phyloP scores from a whole-genome alignment of 306 rosid species.

The Datisca glomerata region DNA sequence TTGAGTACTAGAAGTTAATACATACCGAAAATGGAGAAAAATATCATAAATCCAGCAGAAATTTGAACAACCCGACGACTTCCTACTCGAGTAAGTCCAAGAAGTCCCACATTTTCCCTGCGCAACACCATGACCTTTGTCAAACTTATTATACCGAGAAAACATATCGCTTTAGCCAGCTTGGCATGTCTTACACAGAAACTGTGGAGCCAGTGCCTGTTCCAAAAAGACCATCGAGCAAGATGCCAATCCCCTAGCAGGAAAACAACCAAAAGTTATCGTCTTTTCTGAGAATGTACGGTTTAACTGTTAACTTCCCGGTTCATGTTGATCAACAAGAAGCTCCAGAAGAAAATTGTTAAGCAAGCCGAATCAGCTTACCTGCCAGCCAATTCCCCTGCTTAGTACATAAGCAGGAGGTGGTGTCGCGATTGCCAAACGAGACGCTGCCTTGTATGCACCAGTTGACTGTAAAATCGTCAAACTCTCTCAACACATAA shows the following conservation, averaged over 20 bases:
- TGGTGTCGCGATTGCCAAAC: slow-evolving; percentile 93
- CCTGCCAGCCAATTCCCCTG: slow-evolving; percentile 99
- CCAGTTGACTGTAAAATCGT: slow-evolving; percentile 80
- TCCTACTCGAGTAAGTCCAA: slow-evolving; percentile 92
- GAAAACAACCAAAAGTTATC: background rate
- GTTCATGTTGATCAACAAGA: background rate
- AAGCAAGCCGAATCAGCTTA: too few relatives aligned
- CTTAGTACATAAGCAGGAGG: slow-evolving; percentile 97
- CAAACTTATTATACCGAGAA: slow-evolving; percentile 12
- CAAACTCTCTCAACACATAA: background rate
- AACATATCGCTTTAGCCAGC: too few relatives aligned
- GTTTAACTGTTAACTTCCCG: too few relatives aligned
- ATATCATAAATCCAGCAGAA: slow-evolving; percentile 95
- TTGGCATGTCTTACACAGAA: slow-evolving; percentile 73
- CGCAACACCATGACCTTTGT: slow-evolving; percentile 11
- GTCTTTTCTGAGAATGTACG: too few relatives aligned
- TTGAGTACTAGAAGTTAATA: too few relatives aligned
- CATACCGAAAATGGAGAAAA: slow-evolving; percentile 78
- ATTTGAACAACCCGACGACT: slow-evolving; percentile 94
- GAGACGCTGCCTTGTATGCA: slow-evolving; percentile 85
- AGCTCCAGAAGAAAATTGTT: background rate
- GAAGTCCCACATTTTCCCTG: slow-evolving; percentile 98
- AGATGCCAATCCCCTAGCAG: slow-evolving; percentile 67
- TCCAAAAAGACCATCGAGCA: slow-evolving; percentile 89
- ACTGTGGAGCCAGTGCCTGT: slow-evolving; percentile 85